Percentiles rank a stretch among this genome's conserved stretches.
These are phyloP conservation scores for Fusarium sterilihyphosum DNA, from an alignment of 2,329 filamentous ascomycete genomes.

Conservation along the genomic window DNA sequence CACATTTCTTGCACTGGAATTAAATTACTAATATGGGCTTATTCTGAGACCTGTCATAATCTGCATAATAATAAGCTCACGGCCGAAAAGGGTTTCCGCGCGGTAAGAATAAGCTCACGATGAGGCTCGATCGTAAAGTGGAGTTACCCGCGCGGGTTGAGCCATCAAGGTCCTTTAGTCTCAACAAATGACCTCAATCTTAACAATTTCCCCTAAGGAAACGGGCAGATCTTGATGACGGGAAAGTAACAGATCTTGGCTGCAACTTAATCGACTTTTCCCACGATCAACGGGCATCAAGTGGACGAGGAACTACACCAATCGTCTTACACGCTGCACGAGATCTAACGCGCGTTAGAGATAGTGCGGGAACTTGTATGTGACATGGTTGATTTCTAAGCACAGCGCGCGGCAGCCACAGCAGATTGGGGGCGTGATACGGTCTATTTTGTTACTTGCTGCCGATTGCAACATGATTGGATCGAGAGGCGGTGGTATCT, in stretches of 20 bases:
- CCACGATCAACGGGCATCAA: background rate
- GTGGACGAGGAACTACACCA: background rate
- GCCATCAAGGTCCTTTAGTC: background rate
- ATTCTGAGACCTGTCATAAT: background rate
- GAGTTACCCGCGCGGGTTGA: conserved; percentile 1
- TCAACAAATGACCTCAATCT: background rate
- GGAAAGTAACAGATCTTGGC: background rate
- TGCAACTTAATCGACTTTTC: background rate
- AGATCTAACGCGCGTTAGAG: conserved; percentile 7
- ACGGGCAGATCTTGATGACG: background rate
- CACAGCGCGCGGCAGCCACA: background rate
- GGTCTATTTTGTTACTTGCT: background rate
- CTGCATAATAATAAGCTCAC: background rate
- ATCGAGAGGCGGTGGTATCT: background rate
- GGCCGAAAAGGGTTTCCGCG: background rate
- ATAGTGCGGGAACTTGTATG: background rate
- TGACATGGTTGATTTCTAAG: background rate
- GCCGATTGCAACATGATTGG: background rate
- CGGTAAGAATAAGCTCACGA: background rate
- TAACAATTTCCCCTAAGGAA: background rate
- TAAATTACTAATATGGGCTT: background rate
- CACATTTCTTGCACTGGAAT: background rate
- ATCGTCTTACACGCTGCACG: background rate
- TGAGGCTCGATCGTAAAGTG: background rate
- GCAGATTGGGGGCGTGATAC: background rate